These are phyloP conservation scores for Aspergillus transmontanensis DNA, from an alignment of 2,329 filamentous ascomycete genomes.

Conservation along the genomic window DNA sequence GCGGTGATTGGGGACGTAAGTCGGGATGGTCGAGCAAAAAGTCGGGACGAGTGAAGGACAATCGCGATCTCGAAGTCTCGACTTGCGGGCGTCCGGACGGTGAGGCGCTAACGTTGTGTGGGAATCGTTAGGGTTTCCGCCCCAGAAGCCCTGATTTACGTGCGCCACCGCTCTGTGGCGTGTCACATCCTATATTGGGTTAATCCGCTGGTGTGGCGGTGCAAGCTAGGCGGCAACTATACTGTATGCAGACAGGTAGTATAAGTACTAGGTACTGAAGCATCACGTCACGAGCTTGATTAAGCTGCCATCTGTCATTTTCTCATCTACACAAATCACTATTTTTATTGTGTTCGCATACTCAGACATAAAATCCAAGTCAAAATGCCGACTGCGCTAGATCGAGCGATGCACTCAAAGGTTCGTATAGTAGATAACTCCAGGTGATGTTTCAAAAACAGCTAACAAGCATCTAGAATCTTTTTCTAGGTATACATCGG, in stretches of 20 bases:
- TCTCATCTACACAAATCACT: neutral
- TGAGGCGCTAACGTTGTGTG: slow-evolving; percentile 18
- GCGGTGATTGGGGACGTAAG: slow-evolving; percentile 37
- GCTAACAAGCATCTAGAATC: slow-evolving; percentile 55
- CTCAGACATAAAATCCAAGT: neutral
- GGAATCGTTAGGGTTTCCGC: slow-evolving; percentile 18
- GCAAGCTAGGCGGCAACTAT: slow-evolving; percentile 13
- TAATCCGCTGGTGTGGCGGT: slow-evolving; percentile 10
- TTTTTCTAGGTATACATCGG: slow-evolving; percentile 64
- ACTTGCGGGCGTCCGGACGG: slow-evolving; percentile 9
- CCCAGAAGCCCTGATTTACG: slow-evolving; percentile 12
- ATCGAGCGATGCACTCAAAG: slow-evolving; percentile 70
- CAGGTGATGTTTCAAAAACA: neutral
- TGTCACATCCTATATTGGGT: neutral
- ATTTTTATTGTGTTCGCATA: neutral
- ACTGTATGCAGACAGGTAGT: neutral
- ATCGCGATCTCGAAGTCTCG: slow-evolving; percentile 26
- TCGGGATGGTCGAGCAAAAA: slow-evolving; percentile 14
- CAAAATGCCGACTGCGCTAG: slow-evolving; percentile 69
- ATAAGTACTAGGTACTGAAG: neutral
- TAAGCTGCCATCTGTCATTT: neutral
- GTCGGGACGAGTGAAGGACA: slow-evolving; percentile 15
- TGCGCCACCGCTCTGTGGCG: neutral
- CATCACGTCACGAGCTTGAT: neutral
- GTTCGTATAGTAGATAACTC: slow-evolving; percentile 46